These are phyloP conservation scores for Rhizophagus prolifer DNA, from an alignment of 192 early-diverging fungal species.

Conservation along the genomic window DNA sequence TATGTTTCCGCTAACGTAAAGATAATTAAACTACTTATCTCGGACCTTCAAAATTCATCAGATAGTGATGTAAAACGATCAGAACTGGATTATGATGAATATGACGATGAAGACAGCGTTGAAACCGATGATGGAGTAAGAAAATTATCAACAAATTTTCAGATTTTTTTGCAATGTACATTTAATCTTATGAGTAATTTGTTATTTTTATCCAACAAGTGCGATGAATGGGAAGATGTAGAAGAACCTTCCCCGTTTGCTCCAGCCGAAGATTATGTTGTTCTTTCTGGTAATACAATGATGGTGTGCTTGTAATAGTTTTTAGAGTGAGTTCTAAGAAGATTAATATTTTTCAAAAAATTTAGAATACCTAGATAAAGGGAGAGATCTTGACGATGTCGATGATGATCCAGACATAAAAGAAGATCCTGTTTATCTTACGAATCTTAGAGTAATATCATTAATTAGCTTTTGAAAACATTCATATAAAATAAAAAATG, in stretches of 20 bases:
- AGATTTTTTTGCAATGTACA: slow-evolving; percentile 28
- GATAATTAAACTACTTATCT: slow-evolving; percentile 80
- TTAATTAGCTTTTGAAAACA: neutral
- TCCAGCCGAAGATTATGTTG: slow-evolving; percentile 46
- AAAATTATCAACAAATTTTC: slow-evolving; percentile 30
- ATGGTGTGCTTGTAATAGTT: neutral
- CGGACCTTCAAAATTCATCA: slow-evolving; percentile 72
- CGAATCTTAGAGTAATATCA: slow-evolving; percentile 60
- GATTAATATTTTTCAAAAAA: neutral
- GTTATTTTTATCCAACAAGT: slow-evolving; percentile 32
- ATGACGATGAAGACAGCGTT: slow-evolving; percentile 50
- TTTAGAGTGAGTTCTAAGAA: slow-evolving; percentile 20
- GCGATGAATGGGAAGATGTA: slow-evolving; percentile 66
- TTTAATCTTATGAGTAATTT: slow-evolving; percentile 26
- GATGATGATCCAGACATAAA: slow-evolving; percentile 66
- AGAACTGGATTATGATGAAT: slow-evolving; percentile 47
- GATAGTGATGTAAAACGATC: slow-evolving; percentile 57
- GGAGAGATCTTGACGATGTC: slow-evolving; percentile 59
- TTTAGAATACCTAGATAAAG: slow-evolving; percentile 43
- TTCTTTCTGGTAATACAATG: slow-evolving; percentile 43
- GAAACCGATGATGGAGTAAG: slow-evolving; percentile 61
- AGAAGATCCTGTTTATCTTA: slow-evolving; percentile 64
- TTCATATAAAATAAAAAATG: neutral
- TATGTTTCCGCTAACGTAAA: slow-evolving; percentile 78
- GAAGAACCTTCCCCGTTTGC: slow-evolving; percentile 49